These are phyloP conservation scores for Davidsoniella virescens DNA, from an alignment of 2,329 filamentous ascomycete genomes.

Conservation along the genomic window DNA sequence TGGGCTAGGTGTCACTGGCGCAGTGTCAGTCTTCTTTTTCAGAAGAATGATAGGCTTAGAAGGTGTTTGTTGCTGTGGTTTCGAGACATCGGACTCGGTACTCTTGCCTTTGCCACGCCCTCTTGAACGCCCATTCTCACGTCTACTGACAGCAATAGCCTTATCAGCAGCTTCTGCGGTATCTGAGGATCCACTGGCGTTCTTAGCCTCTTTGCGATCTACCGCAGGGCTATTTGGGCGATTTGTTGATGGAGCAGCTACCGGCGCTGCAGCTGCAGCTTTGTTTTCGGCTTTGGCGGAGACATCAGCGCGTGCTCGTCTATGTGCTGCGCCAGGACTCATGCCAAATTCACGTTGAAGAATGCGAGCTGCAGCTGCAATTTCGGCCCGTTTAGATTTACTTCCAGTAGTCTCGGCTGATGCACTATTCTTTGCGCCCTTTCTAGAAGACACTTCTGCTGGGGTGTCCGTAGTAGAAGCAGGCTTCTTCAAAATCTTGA, in stretches of 20 bases:
- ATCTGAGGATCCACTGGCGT: neutral
- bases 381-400: conserved; percentile 43
- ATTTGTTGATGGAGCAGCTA: conserved; percentile 5
- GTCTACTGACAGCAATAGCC: neutral
- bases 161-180: conserved; percentile 7
- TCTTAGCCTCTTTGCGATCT: conserved; percentile 3
- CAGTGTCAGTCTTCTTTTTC: conserved; percentile 24
- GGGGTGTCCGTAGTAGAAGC: conserved; percentile 26
- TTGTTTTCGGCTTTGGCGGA: conserved; percentile 35
- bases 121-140: conserved; percentile 9
- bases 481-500: conserved; percentile 48
- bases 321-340: conserved; percentile 44
- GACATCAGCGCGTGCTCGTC: conserved; percentile 41
- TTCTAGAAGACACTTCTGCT: conserved; percentile 24
- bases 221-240: neutral
- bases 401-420: conserved; percentile 20
- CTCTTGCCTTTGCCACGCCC: conserved; percentile 22
- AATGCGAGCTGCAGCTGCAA: conserved; percentile 47
- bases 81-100: conserved; percentile 21
- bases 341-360: conserved; percentile 50
- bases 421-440: conserved; percentile 17
- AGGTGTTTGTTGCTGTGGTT: conserved; percentile 13
- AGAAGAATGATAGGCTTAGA: conserved; percentile 24
- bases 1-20: conserved; percentile 2
- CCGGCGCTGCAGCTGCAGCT: conserved; percentile 14